Percentiles rank a stretch among this genome's conserved stretches.
Conservation (phyloP, 139 green algal species). For the Tetraselmis chui region DNA sequence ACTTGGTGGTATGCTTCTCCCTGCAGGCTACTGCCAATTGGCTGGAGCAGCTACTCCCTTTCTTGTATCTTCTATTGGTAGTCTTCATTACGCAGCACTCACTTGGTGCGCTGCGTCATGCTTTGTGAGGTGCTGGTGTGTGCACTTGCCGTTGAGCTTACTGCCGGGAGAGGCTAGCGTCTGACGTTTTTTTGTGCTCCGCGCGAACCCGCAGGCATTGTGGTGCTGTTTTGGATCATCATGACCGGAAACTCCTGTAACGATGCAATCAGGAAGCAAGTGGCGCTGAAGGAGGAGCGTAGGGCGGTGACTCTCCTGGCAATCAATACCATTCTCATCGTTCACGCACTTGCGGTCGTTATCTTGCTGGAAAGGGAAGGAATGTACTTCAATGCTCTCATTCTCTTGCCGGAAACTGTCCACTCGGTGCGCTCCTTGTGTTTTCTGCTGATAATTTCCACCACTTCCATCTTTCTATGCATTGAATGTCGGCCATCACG, state of each 20-base stretch:
- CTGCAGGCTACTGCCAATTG: constrained; percentile 26
- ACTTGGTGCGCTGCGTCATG: no score
- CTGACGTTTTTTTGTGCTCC: no score
- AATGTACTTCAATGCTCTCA: neutral
- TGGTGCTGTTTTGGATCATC: constrained; percentile 22
- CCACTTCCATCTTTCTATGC: no score
- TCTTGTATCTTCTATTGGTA: constrained; percentile 27
- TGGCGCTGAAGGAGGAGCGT: constrained; percentile 22
- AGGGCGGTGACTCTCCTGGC: constrained; percentile 9
- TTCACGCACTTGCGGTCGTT: constrained; percentile 7
- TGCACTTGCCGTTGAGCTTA: no score
- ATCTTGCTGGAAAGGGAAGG: neutral
- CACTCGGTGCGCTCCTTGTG: no score
- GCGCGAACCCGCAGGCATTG: no score
- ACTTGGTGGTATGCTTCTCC: constrained; percentile 12
- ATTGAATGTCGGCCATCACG: no score
- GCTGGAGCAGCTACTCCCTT: constrained; percentile 37
- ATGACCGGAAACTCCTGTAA: constrained; percentile 20
- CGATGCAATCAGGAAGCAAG: constrained; percentile 16
- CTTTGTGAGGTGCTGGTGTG: no score
- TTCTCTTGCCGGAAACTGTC: neutral
- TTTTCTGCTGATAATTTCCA: no score
- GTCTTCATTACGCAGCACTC: constrained; percentile 35
- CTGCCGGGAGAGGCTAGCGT: no score
- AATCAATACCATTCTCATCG: neutral